These are phyloP conservation scores for Claviceps monticola DNA, from an alignment of 2,329 filamentous ascomycete genomes.

Conservation along the genomic window DNA sequence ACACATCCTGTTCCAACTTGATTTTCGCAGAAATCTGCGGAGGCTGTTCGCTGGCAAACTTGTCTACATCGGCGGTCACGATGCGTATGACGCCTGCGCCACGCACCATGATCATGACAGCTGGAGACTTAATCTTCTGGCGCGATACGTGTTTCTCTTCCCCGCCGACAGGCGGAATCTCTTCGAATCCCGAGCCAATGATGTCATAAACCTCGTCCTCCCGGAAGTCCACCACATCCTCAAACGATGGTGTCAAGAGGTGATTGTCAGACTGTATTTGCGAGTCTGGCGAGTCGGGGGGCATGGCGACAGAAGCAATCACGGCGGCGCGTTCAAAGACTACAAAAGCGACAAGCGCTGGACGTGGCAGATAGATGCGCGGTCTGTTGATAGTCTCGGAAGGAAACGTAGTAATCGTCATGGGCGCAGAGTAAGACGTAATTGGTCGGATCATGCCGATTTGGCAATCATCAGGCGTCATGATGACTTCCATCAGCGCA, in stretches of 20 bases:
- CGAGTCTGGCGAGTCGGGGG: conserved; percentile 57
- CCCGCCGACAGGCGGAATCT: conserved; percentile 26
- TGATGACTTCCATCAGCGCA: conserved; percentile 56
- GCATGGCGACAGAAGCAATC: conserved; percentile 56
- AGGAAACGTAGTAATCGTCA: conserved; percentile 28
- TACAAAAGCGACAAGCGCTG: conserved; percentile 67
- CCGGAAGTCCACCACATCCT: conserved; percentile 75
- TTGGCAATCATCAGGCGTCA: conserved; percentile 38
- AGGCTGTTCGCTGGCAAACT: conserved; percentile 42
- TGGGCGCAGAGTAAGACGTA: conserved; percentile 45
- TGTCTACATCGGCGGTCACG: conserved; percentile 42
- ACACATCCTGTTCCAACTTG: conserved; percentile 89
- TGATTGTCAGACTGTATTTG: conserved; percentile 60
- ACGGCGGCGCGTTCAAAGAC: conserved; percentile 68
- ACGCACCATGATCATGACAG: conserved; percentile 47
- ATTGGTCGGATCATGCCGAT: conserved; percentile 57
- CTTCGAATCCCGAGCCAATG: conserved; percentile 49
- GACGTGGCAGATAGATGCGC: conserved; percentile 62
- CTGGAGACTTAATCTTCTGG: conserved; percentile 45
- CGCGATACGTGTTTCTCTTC: conserved; percentile 38
- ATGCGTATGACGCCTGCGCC: conserved; percentile 49
- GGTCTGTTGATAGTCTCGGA: conserved; percentile 31
- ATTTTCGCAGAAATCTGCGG: conserved; percentile 65
- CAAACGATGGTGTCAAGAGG: conserved; percentile 53
- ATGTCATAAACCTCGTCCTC: conserved; percentile 49